phyloP scores from a whole-genome alignment of 148 eudicot genomes.

The Vaccinium vitisidaea region DNA sequence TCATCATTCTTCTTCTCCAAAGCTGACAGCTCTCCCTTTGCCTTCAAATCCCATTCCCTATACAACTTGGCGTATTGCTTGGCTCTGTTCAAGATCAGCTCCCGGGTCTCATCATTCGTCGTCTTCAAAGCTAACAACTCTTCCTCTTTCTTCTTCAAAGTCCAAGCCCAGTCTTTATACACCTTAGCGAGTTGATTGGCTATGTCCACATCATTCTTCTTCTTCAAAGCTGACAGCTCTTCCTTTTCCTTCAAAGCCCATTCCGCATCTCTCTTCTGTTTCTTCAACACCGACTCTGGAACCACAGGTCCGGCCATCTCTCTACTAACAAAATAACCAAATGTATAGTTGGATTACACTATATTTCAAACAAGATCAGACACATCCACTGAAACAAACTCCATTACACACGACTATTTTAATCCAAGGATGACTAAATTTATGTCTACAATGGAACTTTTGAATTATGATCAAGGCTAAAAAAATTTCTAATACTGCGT shows the following conservation, averaged over 20 bases:
- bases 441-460: background rate
- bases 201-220: conserved; percentile 58
- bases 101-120: too few relatives aligned
- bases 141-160: too few relatives aligned
- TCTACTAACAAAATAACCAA: conserved; percentile 12
- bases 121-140: too few relatives aligned
- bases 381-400: background rate
- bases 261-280: conserved; percentile 76
- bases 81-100: too few relatives aligned
- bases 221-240: conserved; percentile 42
- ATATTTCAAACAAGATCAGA: background rate
- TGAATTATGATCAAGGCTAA: background rate
- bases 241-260: conserved; percentile 66
- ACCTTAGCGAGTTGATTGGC: conserved; percentile 65
- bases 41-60: conserved; percentile 63
- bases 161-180: too few relatives aligned
- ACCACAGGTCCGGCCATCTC: conserved; percentile 56
- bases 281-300: conserved; percentile 87
- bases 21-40: conserved; percentile 40
- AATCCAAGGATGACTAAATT: background rate
- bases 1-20: conserved; percentile 58
- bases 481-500: background rate
- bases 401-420: background rate
- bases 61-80: too few relatives aligned
- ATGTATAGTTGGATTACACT: background rate